Evolutionary conservation across 2,329 filamentous ascomycete species (phyloP), one percentile per base, ranked within the genome.

Genomic region (Cladophialophora yegresii): DNA sequence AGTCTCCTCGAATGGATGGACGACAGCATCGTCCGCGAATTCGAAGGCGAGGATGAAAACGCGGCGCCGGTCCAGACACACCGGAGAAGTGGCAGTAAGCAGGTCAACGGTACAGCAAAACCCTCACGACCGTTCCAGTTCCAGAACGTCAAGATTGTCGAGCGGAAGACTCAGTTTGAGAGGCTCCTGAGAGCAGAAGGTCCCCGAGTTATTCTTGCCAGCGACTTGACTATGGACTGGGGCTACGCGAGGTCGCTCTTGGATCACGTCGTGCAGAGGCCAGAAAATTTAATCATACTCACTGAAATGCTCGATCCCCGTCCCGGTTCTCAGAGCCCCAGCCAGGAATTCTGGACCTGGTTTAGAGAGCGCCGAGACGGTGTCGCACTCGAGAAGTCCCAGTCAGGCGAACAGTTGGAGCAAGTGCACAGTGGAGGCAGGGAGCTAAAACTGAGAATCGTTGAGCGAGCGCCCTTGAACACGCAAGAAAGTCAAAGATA

Each of bases 1-100:
- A 97, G 93, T 75, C 96, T 99, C 91, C 82, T 99, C 33, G 95
- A 99, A 74, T 99, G 95, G 95, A 98, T 99, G 93, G 93, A 98
- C 74, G 93, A 97, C 73, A 89, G 88, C 63, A 96, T 99, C 64
- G 89, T 96, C 49, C 88, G 92, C 61, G 93, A 98, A 72, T 96
- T 96, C 67, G 93, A 96, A 75, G 81, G 77, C 1, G 77, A 78
- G 40, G 75, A 74, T 26, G 77, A 80, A 62, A 73, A 72, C 58
- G 43, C 58, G 4, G 71, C 72, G 6, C 64, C 65, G 4, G 70
- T 71, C 9, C 77, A 78, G 64, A 67, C 70, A 10, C 73, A 76
- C 40, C 73, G 71, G 68, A 78, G 75, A 67, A 78, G 75, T 61
- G 79, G 79, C 54, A 79, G 75, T 30, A 81, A 81, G 70, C 75